Conservation (phyloP, 352 stramenopile genomes). For the Phytophthora chlamydospora region DNA sequence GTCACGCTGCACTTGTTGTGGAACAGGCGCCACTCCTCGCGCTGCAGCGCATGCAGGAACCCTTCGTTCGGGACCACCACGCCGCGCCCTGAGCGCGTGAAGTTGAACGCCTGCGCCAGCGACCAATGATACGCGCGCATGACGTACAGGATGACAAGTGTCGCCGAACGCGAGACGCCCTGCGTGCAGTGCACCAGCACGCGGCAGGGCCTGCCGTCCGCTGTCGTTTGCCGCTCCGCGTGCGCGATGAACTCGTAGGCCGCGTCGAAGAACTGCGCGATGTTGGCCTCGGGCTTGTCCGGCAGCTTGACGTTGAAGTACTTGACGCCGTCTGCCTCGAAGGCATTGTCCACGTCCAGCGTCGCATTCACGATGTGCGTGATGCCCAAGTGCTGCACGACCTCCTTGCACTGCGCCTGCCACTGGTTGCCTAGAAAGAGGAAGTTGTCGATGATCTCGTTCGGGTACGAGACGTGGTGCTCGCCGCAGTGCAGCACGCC, state of each 20-base stretch:
- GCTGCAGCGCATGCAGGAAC: conserved; percentile 54
- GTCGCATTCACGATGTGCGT: conserved; percentile 77
- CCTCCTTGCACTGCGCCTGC: conserved; percentile 60
- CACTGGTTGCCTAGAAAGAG: conserved; percentile 81
- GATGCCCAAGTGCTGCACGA: conserved; percentile 68
- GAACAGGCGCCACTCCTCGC: conserved; percentile 58
- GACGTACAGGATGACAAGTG: conserved; percentile 72
- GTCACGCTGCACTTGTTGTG: conserved; percentile 48
- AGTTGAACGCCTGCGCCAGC: conserved; percentile 70
- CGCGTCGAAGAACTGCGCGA: conserved; percentile 50
- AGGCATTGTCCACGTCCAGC: conserved; percentile 61
- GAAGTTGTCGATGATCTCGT: conserved; percentile 68
- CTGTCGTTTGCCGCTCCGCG: conserved; percentile 22
- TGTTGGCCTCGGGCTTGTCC: conserved; percentile 51
- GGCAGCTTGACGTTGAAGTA: conserved; percentile 74
- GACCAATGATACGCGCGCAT: conserved; percentile 66
- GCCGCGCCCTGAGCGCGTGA: conserved; percentile 46
- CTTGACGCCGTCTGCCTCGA: conserved; percentile 45
- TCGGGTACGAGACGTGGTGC: conserved; percentile 68
- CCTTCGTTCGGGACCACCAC: conserved; percentile 71
- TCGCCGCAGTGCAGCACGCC: conserved; percentile 35
- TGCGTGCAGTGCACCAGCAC: conserved; percentile 81
- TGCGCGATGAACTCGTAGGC: conserved; percentile 56
- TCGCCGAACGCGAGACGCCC: conserved; percentile 72
- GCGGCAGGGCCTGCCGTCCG: conserved; percentile 31